Evolutionary conservation across 352 stramenopile species (phyloP).

Genomic region (Peronospora destructor): DNA sequence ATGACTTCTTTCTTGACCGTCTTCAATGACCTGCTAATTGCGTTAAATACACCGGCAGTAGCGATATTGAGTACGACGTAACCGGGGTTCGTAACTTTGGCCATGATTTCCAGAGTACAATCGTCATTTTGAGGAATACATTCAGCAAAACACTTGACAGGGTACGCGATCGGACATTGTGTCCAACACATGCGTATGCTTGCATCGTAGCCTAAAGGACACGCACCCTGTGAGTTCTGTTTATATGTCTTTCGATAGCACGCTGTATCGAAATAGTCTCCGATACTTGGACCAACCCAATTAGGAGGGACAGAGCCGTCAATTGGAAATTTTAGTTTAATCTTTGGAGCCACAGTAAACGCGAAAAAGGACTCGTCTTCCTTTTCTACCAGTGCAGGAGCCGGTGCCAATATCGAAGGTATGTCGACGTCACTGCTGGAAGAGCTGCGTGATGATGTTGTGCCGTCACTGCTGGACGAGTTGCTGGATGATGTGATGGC

Average conservation of each 20-base stretch:
- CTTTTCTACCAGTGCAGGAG: neutral
- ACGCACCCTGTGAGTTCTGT: neutral
- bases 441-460: neutral
- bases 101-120: constrained; percentile 27
- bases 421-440: no score
- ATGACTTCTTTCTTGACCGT: constrained; percentile 3
- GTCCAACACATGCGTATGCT: constrained; percentile 27
- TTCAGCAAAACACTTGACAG: constrained; percentile 41
- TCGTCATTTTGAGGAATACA: constrained; percentile 38
- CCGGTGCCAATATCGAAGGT: no score
- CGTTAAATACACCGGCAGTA: constrained; percentile 28
- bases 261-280: constrained; percentile 1
- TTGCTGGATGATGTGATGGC: neutral
- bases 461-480: neutral
- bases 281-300: constrained; percentile 1
- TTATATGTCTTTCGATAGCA: neutral
- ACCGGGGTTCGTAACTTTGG: constrained; percentile 23
- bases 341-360: constrained; percentile 14
- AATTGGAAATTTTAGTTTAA: constrained; percentile 10
- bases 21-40: neutral
- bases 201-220: neutral
- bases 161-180: constrained; percentile 37
- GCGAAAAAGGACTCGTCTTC: constrained; percentile 21
- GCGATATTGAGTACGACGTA: constrained; percentile 16
- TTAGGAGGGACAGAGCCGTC: constrained; percentile 4